Conservation (phyloP, 1,284 basidiomycete genomes). For the Leccinum brunneo-olivaceum region DNA sequence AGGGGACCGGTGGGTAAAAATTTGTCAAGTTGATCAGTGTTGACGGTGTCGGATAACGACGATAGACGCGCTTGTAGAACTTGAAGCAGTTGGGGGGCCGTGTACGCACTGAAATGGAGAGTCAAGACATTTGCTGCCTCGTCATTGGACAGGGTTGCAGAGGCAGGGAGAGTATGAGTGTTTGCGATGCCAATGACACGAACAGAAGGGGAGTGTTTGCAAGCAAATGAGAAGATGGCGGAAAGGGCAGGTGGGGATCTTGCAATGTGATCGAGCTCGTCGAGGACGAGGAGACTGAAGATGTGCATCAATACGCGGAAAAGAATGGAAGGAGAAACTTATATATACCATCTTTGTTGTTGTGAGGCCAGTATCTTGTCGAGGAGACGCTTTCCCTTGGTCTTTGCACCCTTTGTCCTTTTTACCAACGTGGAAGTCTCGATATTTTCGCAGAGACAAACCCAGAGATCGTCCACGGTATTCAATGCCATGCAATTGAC, state of each 20-base stretch:
- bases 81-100: constrained; percentile 55
- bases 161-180: constrained; percentile 69
- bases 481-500: constrained; percentile 76
- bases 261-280: constrained; percentile 74
- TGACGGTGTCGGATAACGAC: constrained; percentile 34
- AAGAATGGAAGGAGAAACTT: constrained; percentile 8
- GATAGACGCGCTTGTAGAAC: constrained; percentile 60
- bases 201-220: constrained; percentile 41
- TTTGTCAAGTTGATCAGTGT: constrained; percentile 35
- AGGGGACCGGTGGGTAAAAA: constrained; percentile 59
- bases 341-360: constrained; percentile 56
- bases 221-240: constrained; percentile 58
- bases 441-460: constrained; percentile 56
- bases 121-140: constrained; percentile 44
- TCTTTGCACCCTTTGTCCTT: constrained; percentile 35
- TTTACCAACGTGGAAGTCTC: constrained; percentile 31
- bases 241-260: constrained; percentile 49
- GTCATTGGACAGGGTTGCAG: constrained; percentile 15
- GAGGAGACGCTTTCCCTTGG: constrained; percentile 37
- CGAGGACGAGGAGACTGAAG: constrained; percentile 62
- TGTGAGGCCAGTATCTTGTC: constrained; percentile 35
- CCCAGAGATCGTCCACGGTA: constrained; percentile 63
- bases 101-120: constrained; percentile 72
- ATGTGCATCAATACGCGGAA: background rate
- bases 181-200: constrained; percentile 74